phyloP scores from a whole-genome alignment of 1,284 basidiomycete genomes.

The Ceratobasidium theobromae region DNA sequence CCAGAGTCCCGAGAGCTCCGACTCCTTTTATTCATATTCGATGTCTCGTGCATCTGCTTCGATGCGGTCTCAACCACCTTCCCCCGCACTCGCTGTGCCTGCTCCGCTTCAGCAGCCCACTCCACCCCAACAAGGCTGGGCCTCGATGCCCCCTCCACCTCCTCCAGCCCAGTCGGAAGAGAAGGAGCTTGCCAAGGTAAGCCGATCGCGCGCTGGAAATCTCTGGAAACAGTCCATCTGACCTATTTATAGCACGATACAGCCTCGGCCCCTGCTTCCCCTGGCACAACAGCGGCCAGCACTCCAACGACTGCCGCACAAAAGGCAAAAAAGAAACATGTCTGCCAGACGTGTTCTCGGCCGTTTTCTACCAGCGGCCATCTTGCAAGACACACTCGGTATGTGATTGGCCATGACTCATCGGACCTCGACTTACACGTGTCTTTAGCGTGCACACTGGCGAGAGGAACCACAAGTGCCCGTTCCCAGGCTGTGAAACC shows the following conservation, averaged over 20 bases:
- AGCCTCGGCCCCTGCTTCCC: conserved; percentile 14
- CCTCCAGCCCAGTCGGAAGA: conserved; percentile 17
- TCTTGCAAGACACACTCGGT: conserved; percentile 72
- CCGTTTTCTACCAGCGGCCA: conserved; percentile 83
- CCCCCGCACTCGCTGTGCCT: conserved; percentile 29
- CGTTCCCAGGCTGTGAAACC: conserved; percentile 79
- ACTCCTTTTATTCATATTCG: not conserved
- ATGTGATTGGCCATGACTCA: not conserved
- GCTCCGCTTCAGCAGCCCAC: conserved; percentile 31
- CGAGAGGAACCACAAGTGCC: conserved; percentile 77
- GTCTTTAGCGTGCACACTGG: conserved; percentile 65
- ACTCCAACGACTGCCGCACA: conserved; percentile 34
- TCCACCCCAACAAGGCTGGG: conserved; percentile 29
- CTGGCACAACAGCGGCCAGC: conserved; percentile 15
- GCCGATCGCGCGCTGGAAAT: not conserved
- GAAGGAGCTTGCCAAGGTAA: conserved; percentile 25
- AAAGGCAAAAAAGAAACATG: conserved; percentile 49
- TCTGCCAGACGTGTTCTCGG: conserved; percentile 65
- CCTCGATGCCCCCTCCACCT: conserved; percentile 33
- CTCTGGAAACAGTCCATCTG: conserved; percentile 1
- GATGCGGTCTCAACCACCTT: conserved; percentile 31
- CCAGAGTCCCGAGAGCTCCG: not conserved
- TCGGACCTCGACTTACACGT: conserved; percentile 12
- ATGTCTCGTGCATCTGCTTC: conserved; percentile 20
- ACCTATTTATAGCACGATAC: conserved; percentile 13